Evolutionary conservation across 305 asterid species (phyloP), one percentile per base, ranked within the genome.

Genomic region (Lippia alba): DNA sequence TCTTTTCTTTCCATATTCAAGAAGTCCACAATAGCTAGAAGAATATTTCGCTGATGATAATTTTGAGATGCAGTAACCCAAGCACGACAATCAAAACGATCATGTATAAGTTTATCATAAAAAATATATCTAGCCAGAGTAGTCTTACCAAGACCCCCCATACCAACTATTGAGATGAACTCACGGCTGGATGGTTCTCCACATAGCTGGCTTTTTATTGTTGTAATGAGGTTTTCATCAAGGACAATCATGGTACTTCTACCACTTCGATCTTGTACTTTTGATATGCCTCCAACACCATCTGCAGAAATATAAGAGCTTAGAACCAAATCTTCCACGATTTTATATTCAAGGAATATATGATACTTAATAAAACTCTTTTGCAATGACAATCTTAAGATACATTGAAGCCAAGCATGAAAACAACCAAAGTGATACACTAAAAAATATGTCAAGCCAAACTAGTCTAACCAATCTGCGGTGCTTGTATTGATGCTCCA

Each of bases 91-190:
- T 64, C 17, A 20, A 64, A 64, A 8, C 30, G 4, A n/a, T 8
- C 8, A 1, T 6, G 15, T 9, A 48, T 4, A 48, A 64, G 69
- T 4, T 12, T 12, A 64, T 64, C 69, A 4, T 64, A 7, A 9
- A 12, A 49, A 30, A 14, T 34, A 8, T 2, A 48, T 64, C 69
- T 48, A 0, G 69, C 59, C 5, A 64, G 14, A 64, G 58, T 46
- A 4, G 69, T 45, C 69, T 64, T 64, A 7, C 69, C 69, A 0
- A 46, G 48, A 10, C 69, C 69, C 2, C 69, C 69, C 56, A 49
- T 64, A 9, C 69, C 58, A 11, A 64, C 58, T 12, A 64, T 46
- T 12, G 69, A 33, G 33, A 58, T 4, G 4, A 62, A 17, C 6
- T 20, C 11, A 12, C 45, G 56, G 4, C 41, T 62, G 20, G 67